Evolutionary conservation across 495 filamentous ascomycete genomes (phyloP).

Genomic region (Hypoxylon intermedium): DNA sequence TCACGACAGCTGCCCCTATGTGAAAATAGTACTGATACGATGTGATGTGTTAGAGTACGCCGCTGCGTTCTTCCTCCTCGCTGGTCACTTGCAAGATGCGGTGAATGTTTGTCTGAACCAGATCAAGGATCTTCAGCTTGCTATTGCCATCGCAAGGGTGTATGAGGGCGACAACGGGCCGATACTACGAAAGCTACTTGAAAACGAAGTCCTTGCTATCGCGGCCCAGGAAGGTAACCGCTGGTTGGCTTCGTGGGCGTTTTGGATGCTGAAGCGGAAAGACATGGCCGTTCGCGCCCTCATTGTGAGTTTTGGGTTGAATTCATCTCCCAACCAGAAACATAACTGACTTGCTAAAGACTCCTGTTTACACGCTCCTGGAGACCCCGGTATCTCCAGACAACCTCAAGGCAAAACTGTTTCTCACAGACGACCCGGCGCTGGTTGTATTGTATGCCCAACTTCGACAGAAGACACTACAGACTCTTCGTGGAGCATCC

Average conservation of each 20-base stretch:
- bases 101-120: slow-evolving; percentile 84
- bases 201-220: slow-evolving; percentile 78
- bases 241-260: slow-evolving; percentile 96
- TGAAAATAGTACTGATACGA: slow-evolving; percentile 15
- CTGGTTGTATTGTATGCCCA: slow-evolving; percentile 86
- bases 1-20: not conserved
- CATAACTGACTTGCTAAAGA: slow-evolving; percentile 54
- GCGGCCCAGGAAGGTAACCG: slow-evolving; percentile 84
- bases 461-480: slow-evolving; percentile 82
- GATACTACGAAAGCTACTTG: slow-evolving; percentile 73
- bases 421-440: slow-evolving; percentile 88
- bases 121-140: slow-evolving; percentile 86
- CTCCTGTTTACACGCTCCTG: slow-evolving; percentile 76
- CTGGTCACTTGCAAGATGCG: slow-evolving; percentile 83
- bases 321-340: not conserved
- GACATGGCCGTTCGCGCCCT: slow-evolving; percentile 89
- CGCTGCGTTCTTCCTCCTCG: slow-evolving; percentile 93
- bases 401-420: slow-evolving; percentile 71
- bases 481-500: slow-evolving; percentile 82
- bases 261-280: slow-evolving; percentile 84
- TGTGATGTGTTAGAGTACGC: slow-evolving; percentile 85
- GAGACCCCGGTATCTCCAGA: slow-evolving; percentile 64
- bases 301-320: slow-evolving; percentile 58
- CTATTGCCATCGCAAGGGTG: slow-evolving; percentile 85
- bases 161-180: slow-evolving; percentile 87